Evolutionary conservation across 2,329 filamentous ascomycete genomes (phyloP).

Genomic region (Ophiostoma angusticollis): DNA sequence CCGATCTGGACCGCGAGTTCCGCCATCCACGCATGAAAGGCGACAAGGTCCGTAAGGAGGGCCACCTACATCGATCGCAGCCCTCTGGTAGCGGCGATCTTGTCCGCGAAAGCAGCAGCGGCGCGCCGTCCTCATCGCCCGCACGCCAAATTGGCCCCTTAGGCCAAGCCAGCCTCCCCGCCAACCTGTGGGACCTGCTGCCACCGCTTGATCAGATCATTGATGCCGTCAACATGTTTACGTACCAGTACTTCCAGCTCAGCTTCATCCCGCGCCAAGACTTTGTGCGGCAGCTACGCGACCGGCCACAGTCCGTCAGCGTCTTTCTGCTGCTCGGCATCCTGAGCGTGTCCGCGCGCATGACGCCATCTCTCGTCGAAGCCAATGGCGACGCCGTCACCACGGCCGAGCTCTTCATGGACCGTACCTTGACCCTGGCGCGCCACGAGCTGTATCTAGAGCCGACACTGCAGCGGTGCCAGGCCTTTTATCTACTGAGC

Average conservation of each 20-base stretch:
- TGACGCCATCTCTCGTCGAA: conserved; percentile 35
- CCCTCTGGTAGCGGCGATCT: neutral
- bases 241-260: conserved; percentile 43
- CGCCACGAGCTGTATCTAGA: conserved; percentile 37
- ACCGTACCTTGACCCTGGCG: conserved; percentile 34
- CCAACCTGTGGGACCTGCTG: conserved; percentile 36
- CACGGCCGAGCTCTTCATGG: conserved; percentile 41
- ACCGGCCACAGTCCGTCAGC: conserved; percentile 35
- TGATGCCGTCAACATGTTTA: conserved; percentile 41
- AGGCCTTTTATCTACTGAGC: conserved; percentile 46
- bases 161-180: conserved; percentile 13
- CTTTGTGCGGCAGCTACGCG: conserved; percentile 34
- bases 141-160: neutral
- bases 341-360: conserved; percentile 42
- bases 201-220: conserved; percentile 37
- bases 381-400: conserved; percentile 37
- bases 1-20: conserved; percentile 41
- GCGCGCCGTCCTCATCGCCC: conserved; percentile 7
- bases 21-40: conserved; percentile 40
- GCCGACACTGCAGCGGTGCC: conserved; percentile 41
- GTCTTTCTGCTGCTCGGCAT: conserved; percentile 42
- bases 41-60: conserved; percentile 29
- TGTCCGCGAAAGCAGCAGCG: neutral
- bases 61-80: neutral
- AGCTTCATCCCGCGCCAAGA: conserved; percentile 43